Conservation (phyloP, 2,329 filamentous ascomycete genomes). For the Arthroderma sp. region DNA sequence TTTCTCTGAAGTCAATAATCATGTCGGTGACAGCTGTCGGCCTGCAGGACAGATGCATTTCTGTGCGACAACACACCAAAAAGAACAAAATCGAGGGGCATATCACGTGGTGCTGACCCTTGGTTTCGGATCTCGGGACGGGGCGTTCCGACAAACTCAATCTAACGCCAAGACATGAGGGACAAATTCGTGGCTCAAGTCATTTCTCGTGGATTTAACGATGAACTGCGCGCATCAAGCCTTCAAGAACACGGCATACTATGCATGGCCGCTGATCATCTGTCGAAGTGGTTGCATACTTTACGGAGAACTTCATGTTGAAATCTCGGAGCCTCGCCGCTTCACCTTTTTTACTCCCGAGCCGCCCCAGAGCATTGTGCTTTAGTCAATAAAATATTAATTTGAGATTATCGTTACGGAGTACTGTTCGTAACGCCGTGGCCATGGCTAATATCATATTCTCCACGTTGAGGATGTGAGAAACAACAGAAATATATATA, state of each 20-base stretch:
- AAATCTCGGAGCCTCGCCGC: background rate
- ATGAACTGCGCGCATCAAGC: too few species aligned
- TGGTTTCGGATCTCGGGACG: background rate
- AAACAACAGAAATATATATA: background rate
- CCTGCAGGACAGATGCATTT: background rate
- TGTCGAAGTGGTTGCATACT: background rate
- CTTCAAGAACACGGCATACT: background rate
- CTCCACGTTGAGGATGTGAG: background rate
- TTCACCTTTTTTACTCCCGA: background rate
- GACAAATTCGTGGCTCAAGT: background rate
- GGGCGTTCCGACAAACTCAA: background rate
- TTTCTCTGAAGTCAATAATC: too few species aligned
- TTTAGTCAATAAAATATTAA: background rate
- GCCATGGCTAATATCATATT: background rate
- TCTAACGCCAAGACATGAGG: background rate
- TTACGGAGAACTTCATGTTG: background rate
- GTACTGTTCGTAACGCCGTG: background rate
- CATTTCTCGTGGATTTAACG: background rate
- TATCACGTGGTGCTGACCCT: background rate
- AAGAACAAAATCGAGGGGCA: background rate
- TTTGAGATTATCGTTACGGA: background rate
- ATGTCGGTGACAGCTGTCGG: too few species aligned
- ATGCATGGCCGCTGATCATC: background rate
- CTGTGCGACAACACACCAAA: background rate
- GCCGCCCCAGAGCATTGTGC: background rate